phyloP scores from a whole-genome alignment of 2,329 filamentous ascomycete genomes.

The Phialophora tarda region DNA sequence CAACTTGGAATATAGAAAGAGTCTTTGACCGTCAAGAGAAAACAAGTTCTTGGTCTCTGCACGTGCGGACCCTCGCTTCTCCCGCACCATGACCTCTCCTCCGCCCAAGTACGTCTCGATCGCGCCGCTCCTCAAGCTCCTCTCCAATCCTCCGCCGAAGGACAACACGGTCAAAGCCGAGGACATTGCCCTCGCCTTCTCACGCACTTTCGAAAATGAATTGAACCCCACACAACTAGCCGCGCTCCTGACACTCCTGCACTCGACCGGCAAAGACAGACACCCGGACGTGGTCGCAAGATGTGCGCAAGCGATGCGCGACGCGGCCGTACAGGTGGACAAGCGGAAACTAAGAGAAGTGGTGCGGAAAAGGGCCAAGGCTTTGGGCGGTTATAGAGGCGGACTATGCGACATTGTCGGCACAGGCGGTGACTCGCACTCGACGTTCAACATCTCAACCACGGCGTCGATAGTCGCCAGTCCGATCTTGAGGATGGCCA shows the following conservation, averaged over 20 bases:
- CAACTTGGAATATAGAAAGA: neutral
- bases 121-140: slow-evolving; percentile 54
- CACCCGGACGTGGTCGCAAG: slow-evolving; percentile 83
- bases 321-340: slow-evolving; percentile 76
- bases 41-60: neutral
- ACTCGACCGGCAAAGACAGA: slow-evolving; percentile 86
- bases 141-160: slow-evolving; percentile 50
- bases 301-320: slow-evolving; percentile 83
- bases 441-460: slow-evolving; percentile 98
- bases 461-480: slow-evolving; percentile 92
- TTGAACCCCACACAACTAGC: slow-evolving; percentile 88
- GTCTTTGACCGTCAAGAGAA: neutral
- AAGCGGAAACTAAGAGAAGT: slow-evolving; percentile 64
- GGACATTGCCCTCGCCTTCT: slow-evolving; percentile 88
- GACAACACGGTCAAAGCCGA: slow-evolving; percentile 67
- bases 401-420: slow-evolving; percentile 95
- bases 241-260: slow-evolving; percentile 84
- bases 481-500: slow-evolving; percentile 81
- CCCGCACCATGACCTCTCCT: slow-evolving; percentile 28
- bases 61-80: too few species aligned
- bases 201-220: slow-evolving; percentile 87
- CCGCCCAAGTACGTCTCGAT: slow-evolving; percentile 49
- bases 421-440: slow-evolving; percentile 93
- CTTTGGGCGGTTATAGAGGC: slow-evolving; percentile 76
- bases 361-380: slow-evolving; percentile 57